Evolutionary conservation across 2,329 filamentous ascomycete species (phyloP), one percentile per base, ranked within the genome.

Genomic region (Aspergillus arachidicola): DNA sequence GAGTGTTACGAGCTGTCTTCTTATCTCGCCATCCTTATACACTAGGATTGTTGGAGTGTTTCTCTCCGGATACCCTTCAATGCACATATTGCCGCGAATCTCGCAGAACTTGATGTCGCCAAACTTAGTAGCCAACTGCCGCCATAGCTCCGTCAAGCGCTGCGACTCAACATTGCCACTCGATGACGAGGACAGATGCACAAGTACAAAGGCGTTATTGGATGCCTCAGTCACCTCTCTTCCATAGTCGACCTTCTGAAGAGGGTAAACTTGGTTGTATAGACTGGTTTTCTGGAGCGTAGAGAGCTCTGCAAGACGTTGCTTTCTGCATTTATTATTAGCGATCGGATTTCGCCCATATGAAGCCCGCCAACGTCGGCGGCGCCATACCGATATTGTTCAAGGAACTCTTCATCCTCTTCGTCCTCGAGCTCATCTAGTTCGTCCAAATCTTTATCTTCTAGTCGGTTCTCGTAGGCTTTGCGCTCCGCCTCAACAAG

Each of bases 91-190:
- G 7, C 90, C 95, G 70, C 90, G 87, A 70, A 99, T 98, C 81
- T 98, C 92, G 77, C 94, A 98, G 79, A 99, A 99, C 80, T 99
- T 99, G 77, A 99, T 83, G 68, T 99, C 94, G 23, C 93, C 93
- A 74, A 93, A 99, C 73, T 94, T 93, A 64, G 80, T 81, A 0
- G 95, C 94, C 46, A 95, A 85, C 73, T 93, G 88, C 41, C 90
- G 85, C 94, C 94, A 99, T 23, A 97, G 83, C 74, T 96, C 91
- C 0, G 89, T 89, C 70, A 98, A 80, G 4, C 97, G 83, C 64
- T 91, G 86, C 4, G 93, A 96, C 79, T 98, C 94, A 38, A 90
- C 85, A 73, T 97, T 97, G 58, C 87, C 91, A 57, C 91, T 90
- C 63, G 89, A 82, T 0, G 91, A 86, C 5, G 91, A 93, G 7